phyloP scores from a whole-genome alignment of 495 filamentous ascomycete species.

The Xylaria palmicola region DNA sequence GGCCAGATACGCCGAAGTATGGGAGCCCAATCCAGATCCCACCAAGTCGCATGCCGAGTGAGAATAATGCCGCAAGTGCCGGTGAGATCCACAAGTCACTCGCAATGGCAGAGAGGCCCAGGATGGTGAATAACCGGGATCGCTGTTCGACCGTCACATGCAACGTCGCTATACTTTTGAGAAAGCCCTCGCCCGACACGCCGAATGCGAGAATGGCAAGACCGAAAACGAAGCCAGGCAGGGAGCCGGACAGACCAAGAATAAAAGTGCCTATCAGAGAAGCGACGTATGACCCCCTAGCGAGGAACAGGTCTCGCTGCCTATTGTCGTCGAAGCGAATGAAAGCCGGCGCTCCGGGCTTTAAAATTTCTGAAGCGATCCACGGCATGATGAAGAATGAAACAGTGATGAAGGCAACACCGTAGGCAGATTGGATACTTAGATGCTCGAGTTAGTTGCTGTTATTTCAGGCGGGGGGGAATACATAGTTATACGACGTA shows the following conservation, averaged over 20 bases:
- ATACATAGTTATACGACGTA: too few relatives aligned
- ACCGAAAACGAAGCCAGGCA: conserved; percentile 25
- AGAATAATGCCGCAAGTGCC: conserved; percentile 29
- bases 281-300: conserved; percentile 22
- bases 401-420: conserved; percentile 24
- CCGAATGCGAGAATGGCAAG: conserved; percentile 31
- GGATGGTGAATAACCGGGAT: conserved; percentile 27
- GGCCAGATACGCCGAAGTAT: conserved; percentile 28
- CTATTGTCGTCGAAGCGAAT: conserved; percentile 23
- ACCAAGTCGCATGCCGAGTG: conserved; percentile 30
- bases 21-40: conserved; percentile 32
- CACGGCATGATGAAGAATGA: conserved; percentile 26
- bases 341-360: conserved; percentile 16
- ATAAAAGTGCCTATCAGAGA: conserved; percentile 24
- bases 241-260: conserved; percentile 23
- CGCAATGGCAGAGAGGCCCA: conserved; percentile 23
- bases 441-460: too few relatives aligned
- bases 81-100: conserved; percentile 28
- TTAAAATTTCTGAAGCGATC: conserved; percentile 18
- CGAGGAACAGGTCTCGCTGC: conserved; percentile 24
- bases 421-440: conserved; percentile 28
- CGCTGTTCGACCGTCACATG: conserved; percentile 26
- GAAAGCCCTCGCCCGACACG: conserved; percentile 24
- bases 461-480: too few relatives aligned
- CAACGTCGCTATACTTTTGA: conserved; percentile 27